phyloP scores from a whole-genome alignment of 257 asterid genomes.

The Gentiana dahurica region DNA sequence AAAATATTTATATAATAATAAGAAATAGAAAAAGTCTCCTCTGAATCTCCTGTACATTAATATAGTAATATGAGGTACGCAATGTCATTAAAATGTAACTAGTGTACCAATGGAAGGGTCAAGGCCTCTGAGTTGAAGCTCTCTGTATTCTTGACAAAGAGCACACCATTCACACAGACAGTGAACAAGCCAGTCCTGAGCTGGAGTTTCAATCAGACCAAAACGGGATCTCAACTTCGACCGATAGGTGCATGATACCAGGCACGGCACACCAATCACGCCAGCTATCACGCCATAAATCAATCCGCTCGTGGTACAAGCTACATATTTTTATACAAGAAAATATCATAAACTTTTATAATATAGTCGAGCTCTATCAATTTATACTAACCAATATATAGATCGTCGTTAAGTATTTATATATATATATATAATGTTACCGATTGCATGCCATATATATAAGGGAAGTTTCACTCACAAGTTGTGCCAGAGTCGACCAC shows the following conservation, averaged over 20 bases:
- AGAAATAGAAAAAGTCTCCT: background rate
- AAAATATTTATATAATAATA: background rate
- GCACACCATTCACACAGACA: conserved; percentile 62
- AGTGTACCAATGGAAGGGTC: conserved; percentile 55
- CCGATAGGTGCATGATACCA: conserved; percentile 52
- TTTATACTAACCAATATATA: too few species aligned
- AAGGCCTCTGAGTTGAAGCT: conserved; percentile 38
- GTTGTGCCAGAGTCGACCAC: conserved; percentile 41
- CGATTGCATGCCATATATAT: too few species aligned
- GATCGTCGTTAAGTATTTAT: too few species aligned
- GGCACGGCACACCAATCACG: conserved; percentile 46
- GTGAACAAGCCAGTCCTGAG: conserved; percentile 48
- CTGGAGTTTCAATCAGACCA: conserved; percentile 50
- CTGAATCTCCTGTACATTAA: background rate
- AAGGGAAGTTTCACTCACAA: conserved; percentile 16
- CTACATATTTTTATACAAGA: conserved; percentile 13
- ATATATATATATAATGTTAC: too few species aligned
- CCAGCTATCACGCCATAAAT: conserved; percentile 23
- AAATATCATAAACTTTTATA: too few species aligned
- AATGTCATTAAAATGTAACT: background rate
- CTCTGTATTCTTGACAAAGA: conserved; percentile 66
- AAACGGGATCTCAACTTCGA: conserved; percentile 40
- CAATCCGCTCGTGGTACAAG: conserved; percentile 52
- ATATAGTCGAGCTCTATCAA: too few species aligned
- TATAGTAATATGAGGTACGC: too few species aligned